These are phyloP conservation scores for Pseudogymnoascus sp. DNA, from an alignment of 2,329 filamentous ascomycete species.

Conservation along the genomic window DNA sequence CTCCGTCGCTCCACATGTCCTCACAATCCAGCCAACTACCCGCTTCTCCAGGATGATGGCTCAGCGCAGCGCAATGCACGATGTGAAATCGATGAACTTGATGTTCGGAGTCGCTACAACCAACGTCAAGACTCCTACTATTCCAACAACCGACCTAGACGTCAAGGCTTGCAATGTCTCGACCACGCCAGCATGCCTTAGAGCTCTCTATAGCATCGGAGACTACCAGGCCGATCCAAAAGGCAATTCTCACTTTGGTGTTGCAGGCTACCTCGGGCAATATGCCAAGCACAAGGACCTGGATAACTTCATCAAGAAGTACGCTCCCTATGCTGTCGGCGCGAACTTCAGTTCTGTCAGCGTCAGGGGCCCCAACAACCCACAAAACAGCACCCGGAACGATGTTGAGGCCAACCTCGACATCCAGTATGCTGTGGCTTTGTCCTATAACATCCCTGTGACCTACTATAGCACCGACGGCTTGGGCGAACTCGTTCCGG, in stretches of 20 bases:
- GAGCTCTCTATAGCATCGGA: constrained; percentile 28
- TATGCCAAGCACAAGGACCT: constrained; percentile 31
- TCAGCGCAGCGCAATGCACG: not conserved
- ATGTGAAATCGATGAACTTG: not conserved
- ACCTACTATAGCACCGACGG: constrained; percentile 49
- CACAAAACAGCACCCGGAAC: constrained; percentile 42
- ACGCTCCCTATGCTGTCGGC: constrained; percentile 37
- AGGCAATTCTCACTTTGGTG: constrained; percentile 55
- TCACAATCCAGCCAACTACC: constrained; percentile 35
- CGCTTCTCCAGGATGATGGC: constrained; percentile 26
- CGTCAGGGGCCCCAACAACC: constrained; percentile 33
- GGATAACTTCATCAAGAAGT: constrained; percentile 36
- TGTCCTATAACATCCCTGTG: constrained; percentile 44
- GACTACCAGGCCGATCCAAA: constrained; percentile 44
- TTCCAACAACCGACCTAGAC: constrained; percentile 15
- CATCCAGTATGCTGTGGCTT: constrained; percentile 43
- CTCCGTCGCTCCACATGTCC: constrained; percentile 29
- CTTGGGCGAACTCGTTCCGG: constrained; percentile 41
- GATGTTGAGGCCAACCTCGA: constrained; percentile 44
- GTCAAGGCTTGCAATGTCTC: constrained; percentile 25
- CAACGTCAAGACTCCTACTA: not conserved
- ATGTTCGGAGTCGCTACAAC: constrained; percentile 11
- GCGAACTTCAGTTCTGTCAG: constrained; percentile 31
- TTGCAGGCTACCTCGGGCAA: constrained; percentile 37
- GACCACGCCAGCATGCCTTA: constrained; percentile 30